A percentile compares a stretch with the other conserved stretches of the same genome.
phyloP scores from a whole-genome alignment of 768 basidiomycete species.

The Amanita pallidorosea region DNA sequence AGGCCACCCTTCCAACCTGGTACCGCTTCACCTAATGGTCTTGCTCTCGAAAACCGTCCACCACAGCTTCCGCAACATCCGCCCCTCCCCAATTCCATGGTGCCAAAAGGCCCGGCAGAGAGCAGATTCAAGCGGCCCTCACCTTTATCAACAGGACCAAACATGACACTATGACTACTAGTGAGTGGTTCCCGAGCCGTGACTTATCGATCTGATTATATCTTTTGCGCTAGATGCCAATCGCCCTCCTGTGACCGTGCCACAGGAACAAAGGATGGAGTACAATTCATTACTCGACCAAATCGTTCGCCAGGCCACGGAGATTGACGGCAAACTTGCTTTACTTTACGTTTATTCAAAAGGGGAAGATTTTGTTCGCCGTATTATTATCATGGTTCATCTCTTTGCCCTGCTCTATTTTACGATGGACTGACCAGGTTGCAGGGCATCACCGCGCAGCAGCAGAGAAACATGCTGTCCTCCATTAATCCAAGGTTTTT shows the following conservation, averaged over 20 bases:
- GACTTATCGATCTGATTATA: background rate
- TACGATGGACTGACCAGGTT: conserved; percentile 6
- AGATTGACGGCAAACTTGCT: conserved; percentile 41
- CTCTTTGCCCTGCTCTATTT: background rate
- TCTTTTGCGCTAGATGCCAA: conserved; percentile 17
- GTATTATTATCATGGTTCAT: conserved; percentile 45
- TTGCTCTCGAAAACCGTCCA: conserved; percentile 1
- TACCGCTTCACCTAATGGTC: background rate
- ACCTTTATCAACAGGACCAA: conserved; percentile 21
- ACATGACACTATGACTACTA: conserved; percentile 20
- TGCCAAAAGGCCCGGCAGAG: conserved; percentile 14
- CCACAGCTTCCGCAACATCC: background rate
- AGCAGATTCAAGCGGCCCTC: conserved; percentile 20
- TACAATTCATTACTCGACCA: conserved; percentile 42
- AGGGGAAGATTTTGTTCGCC: conserved; percentile 36
- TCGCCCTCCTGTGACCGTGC: conserved; percentile 25
- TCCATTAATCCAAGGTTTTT: conserved; percentile 30
- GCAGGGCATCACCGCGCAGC: conserved; percentile 34
- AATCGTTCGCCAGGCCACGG: conserved; percentile 29
- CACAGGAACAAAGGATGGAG: conserved; percentile 42
- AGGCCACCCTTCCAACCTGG: background rate
- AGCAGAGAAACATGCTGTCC: conserved; percentile 30
- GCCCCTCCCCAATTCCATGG: background rate
- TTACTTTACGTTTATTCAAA: conserved; percentile 35
- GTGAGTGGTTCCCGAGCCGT: conserved; percentile 8